A percentile compares a stretch with the other conserved stretches of the same genome.
phyloP scores from a whole-genome alignment of 177 flowering plant genomes.

The Telopea speciosissima region DNA sequence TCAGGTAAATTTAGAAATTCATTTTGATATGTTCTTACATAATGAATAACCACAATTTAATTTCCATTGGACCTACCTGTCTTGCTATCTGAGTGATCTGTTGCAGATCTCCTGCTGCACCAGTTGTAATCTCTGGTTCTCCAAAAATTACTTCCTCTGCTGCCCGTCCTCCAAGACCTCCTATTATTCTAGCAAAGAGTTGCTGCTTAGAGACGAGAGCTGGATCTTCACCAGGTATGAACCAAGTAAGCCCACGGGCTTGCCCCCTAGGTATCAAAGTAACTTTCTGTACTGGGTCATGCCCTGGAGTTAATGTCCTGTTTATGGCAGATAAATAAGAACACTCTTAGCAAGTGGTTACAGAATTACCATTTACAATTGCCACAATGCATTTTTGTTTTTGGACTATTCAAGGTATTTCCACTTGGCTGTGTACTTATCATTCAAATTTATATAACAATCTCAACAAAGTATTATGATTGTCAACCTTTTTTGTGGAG shows the following conservation, averaged over 20 bases:
- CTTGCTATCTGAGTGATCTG: slow-evolving; percentile 62
- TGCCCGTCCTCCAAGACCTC: slow-evolving; percentile 68
- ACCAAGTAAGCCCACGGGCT: slow-evolving; percentile 75
- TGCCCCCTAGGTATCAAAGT: slow-evolving; percentile 64
- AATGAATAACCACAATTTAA: background rate
- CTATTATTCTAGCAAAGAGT: slow-evolving; percentile 69
- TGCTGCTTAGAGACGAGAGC: slow-evolving; percentile 58
- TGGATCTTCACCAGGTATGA: slow-evolving; percentile 63
- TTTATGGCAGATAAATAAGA: slow-evolving; percentile 4
- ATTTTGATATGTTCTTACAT: background rate
- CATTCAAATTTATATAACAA: background rate
- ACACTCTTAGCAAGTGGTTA: background rate
- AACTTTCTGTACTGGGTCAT: slow-evolving; percentile 69
- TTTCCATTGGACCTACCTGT: slow-evolving; percentile 31
- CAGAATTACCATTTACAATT: background rate
- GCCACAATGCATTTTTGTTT: background rate
- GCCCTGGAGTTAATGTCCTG: slow-evolving; percentile 63
- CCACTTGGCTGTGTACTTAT: background rate
- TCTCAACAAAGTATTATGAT: background rate
- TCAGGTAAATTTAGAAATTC: background rate
- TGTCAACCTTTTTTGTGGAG: background rate
- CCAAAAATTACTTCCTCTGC: slow-evolving; percentile 77
- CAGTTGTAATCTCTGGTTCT: slow-evolving; percentile 63
- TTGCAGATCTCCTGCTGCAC: slow-evolving; percentile 70
- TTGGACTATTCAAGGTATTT: background rate